Percentiles rank a stretch among this genome's conserved stretches.
phyloP scores from a whole-genome alignment of 768 basidiomycete genomes.

The Mycena chlorophos region DNA sequence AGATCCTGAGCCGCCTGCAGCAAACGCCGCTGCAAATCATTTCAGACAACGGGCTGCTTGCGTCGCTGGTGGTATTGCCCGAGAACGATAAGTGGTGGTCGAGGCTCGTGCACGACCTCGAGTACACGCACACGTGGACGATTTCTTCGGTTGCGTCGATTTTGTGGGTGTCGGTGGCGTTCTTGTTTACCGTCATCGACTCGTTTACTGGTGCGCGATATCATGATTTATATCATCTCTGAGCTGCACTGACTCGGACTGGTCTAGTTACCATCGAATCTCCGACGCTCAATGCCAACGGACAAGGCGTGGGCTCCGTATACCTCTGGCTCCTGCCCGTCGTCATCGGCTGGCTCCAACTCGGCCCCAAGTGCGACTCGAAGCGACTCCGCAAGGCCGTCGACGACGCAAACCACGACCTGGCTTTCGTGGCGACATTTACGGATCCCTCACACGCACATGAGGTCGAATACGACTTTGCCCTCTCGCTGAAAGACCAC shows the following conservation, averaged over 20 bases:
- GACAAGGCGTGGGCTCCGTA: constrained; percentile 40
- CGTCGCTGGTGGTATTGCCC: constrained; percentile 38
- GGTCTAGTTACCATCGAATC: constrained; percentile 16
- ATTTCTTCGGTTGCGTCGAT: constrained; percentile 40
- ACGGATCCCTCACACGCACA: not conserved
- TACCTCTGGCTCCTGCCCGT: constrained; percentile 50
- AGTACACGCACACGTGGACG: constrained; percentile 41
- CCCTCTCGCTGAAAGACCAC: constrained; percentile 5
- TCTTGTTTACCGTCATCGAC: constrained; percentile 35
- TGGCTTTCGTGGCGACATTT: constrained; percentile 27
- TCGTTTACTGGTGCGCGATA: constrained; percentile 25
- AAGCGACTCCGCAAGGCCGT: constrained; percentile 31
- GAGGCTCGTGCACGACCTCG: constrained; percentile 29
- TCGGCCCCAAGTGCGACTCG: constrained; percentile 43
- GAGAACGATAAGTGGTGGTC: constrained; percentile 43
- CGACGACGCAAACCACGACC: constrained; percentile 28
- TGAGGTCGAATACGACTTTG: constrained; percentile 1
- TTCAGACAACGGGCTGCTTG: constrained; percentile 26
- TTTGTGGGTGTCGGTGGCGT: constrained; percentile 43
- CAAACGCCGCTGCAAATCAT: constrained; percentile 38
- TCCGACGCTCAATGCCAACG: constrained; percentile 31
- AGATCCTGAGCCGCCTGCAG: constrained; percentile 38
- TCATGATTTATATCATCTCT: not conserved
- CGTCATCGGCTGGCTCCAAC: constrained; percentile 43
- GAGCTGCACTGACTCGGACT: constrained; percentile 1